Evolutionary conservation across 108 stramenopile species (phyloP).

Genomic region (Skeletonema tropicum): DNA sequence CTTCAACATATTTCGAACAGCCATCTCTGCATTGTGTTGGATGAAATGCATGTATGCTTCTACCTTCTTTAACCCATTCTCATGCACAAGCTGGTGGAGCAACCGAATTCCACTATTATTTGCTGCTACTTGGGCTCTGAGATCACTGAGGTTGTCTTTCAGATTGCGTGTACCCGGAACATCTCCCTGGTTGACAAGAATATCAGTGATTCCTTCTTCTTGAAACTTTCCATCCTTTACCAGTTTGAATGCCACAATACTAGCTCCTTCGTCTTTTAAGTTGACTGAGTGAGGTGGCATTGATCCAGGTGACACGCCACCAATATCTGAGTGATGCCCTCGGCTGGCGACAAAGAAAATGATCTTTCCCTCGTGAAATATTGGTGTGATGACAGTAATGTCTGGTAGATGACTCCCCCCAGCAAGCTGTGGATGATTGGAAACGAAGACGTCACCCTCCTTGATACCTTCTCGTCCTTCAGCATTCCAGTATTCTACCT

Average conservation of each 20-base stretch:
- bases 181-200: constrained; percentile 87
- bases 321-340: constrained; percentile 98
- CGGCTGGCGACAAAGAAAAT: constrained; percentile 96
- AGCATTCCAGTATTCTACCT: constrained; percentile 91
- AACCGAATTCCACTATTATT: constrained; percentile 94
- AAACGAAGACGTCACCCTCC: constrained; percentile 96
- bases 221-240: constrained; percentile 93
- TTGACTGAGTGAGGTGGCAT: constrained; percentile 92
- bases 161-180: constrained; percentile 92
- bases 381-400: constrained; percentile 98
- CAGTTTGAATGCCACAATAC: constrained; percentile 97
- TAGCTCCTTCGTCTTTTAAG: constrained; percentile 96
- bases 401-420: constrained; percentile 89
- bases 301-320: constrained; percentile 89
- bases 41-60: constrained; percentile 97
- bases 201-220: constrained; percentile 92
- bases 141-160: constrained; percentile 93
- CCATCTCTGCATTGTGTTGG: constrained; percentile 93
- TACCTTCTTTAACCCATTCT: constrained; percentile 89
- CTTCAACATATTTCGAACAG: constrained; percentile 95
- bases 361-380: constrained; percentile 87
- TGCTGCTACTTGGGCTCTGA: constrained; percentile 98
- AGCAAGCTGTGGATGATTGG: constrained; percentile 98
- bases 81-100: constrained; percentile 79
- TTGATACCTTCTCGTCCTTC: constrained; percentile 83